Base-by-base conservation (phyloP, 768 basidiomycete genomes). In the Royoungia palumana region DNA sequence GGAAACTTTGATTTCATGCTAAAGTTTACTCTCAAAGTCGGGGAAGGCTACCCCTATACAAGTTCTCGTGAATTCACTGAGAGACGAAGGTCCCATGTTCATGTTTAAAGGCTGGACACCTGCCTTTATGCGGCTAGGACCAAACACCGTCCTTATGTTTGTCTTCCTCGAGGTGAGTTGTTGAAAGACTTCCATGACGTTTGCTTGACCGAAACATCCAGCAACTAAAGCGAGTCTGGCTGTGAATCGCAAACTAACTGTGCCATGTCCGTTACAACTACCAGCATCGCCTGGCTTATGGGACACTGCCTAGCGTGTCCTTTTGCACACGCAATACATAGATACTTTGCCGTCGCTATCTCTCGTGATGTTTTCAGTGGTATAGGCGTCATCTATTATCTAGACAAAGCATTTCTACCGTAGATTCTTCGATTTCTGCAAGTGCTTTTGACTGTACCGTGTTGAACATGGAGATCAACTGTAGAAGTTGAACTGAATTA, bases 61-160 rank as follows among this genome's bases (percentile, higher is more conserved):
- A 46, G 74, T 89, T 24, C 65, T 89, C 12, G 70, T 67, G 24
- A 72, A 65, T 36, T 87, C 88, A 5, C 68, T 89, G 30, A 77
- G 76, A 35, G 75, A 83, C 58, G 90, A 93, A 72, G 90, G 90
- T 0, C 75, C 81, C 10, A 72, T 75, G 50, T 91, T 92, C 64
- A 71, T 92, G 46, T 88, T 93, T 69, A 91, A 88, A 64, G 90
- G 90, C 28, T 93, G 90, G 90, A 87, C 87, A 16, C 90, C 90
- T 3, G 87, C 90, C 8, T 93, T 90, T 68, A 80, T 87, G 57
- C 82, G 90, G 41, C 69, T 93, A 36, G 89, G 85, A 24, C 89
- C 89, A 2, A 90, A 91, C 63, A 92, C 90, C 2, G 75, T 93
- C 28, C 71, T 92, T 5, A 78, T 92, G 69, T 93, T 90, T 66